phyloP scores from a whole-genome alignment of 257 asterid species.

The Solanum bukasovii region DNA sequence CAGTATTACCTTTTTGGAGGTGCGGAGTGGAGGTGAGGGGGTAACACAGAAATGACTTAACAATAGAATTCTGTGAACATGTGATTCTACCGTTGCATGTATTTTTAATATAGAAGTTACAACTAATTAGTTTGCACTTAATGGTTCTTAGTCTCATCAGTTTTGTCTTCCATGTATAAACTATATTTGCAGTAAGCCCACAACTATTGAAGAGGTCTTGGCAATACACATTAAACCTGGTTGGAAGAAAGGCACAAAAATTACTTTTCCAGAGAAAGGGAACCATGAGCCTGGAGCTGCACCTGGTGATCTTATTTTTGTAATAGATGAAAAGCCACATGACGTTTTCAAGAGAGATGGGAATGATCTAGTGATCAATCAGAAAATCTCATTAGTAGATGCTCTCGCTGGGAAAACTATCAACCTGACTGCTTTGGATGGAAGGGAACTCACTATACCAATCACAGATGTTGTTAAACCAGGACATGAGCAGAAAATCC shows the following conservation, averaged over 20 bases:
- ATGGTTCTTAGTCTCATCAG: neutral
- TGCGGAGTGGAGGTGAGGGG: neutral
- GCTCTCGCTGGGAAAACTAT: conserved; percentile 9
- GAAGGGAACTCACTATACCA: conserved; percentile 1
- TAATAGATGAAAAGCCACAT: conserved; percentile 12
- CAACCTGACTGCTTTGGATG: conserved; percentile 1
- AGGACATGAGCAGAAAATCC: neutral
- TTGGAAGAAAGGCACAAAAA: conserved; percentile 16
- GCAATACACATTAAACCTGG: conserved; percentile 9
- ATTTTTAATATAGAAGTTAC: neutral
- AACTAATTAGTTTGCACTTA: neutral
- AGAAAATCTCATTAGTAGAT: conserved; percentile 5
- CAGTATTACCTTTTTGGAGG: neutral
- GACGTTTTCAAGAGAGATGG: conserved; percentile 3
- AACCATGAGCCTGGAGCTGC: neutral
- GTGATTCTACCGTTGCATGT: neutral
- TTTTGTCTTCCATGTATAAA: neutral
- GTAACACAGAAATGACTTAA: neutral
- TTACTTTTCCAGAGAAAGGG: conserved; percentile 16
- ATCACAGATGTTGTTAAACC: conserved; percentile 1
- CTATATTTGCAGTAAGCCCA: conserved; percentile 3
- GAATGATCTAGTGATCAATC: conserved; percentile 3
- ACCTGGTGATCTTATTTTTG: conserved; percentile 6
- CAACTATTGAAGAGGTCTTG: conserved; percentile 6
- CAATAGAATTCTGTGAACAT: neutral